A percentile compares a stretch with the other conserved stretches of the same genome.
These are phyloP conservation scores for Picochlorum sp. DNA, from an alignment of 139 green algal species.

Conservation along the genomic window DNA sequence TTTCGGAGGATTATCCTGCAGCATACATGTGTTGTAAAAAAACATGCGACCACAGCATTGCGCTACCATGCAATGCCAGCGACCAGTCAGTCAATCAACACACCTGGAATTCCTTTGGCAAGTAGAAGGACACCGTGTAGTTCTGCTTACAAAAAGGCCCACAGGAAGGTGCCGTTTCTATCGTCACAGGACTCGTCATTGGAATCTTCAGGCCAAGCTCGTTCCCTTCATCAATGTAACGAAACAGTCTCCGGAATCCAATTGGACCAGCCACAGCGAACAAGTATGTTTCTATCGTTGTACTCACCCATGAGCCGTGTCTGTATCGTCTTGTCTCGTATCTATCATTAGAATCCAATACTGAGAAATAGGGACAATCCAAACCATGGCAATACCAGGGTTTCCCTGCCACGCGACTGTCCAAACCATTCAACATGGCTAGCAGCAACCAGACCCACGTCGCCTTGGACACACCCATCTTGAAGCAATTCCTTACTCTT, in stretches of 20 bases:
- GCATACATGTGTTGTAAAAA: no score
- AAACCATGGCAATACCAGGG: conserved; percentile 69
- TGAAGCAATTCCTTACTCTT: no score
- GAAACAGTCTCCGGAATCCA: conserved; percentile 51
- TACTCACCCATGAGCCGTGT: conserved; percentile 45
- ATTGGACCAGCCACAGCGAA: conserved; percentile 44
- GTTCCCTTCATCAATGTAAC: conserved; percentile 59
- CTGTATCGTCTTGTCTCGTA: conserved; percentile 30
- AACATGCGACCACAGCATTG: no score
- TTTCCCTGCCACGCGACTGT: background rate
- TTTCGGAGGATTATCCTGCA: conserved; percentile 24
- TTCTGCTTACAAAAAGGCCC: conserved; percentile 44
- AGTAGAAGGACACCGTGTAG: conserved; percentile 68
- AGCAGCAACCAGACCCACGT: no score
- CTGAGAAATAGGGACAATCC: conserved; percentile 40
- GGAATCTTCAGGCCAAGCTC: conserved; percentile 41
- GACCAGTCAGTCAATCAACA: background rate
- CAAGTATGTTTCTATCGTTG: conserved; percentile 34
- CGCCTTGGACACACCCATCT: no score
- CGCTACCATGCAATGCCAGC: no score
- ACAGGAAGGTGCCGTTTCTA: background rate
- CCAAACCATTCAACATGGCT: no score
- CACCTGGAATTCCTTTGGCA: conserved; percentile 49
- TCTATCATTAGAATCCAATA: conserved; percentile 26
- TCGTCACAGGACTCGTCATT: conserved; percentile 57